A percentile compares a stretch with the other conserved stretches of the same genome.
Evolutionary conservation across 2,329 filamentous ascomycete genomes (phyloP).

Genomic region (Phialocephala subalpina): DNA sequence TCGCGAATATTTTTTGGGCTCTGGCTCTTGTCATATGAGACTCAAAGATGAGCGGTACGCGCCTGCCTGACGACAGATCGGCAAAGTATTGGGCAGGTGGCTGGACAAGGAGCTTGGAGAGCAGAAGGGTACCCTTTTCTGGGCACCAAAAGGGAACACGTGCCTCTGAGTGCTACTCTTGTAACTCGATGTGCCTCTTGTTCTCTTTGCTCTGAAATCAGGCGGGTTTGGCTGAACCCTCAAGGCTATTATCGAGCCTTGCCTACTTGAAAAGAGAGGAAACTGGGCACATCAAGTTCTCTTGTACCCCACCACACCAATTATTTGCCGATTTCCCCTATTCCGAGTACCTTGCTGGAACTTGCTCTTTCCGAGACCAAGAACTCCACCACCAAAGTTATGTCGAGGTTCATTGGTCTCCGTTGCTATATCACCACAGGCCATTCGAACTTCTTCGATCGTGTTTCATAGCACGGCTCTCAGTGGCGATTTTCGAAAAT

Average conservation of each 20-base stretch:
- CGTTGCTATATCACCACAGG: neutral
- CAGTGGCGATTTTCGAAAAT: too few species aligned
- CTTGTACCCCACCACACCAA: conserved; percentile 1
- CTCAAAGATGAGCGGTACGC: neutral
- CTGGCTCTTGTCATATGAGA: neutral
- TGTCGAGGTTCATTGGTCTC: neutral
- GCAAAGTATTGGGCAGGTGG: neutral
- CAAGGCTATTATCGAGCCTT: neutral
- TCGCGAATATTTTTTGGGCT: neutral
- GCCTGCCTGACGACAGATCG: neutral
- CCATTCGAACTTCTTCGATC: too few species aligned
- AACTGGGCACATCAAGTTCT: neutral
- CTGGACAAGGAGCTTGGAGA: neutral
- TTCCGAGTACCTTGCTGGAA: neutral
- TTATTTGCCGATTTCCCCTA: conserved; percentile 9
- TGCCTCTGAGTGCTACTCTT: neutral
- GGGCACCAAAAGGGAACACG: neutral
- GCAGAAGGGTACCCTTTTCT: neutral
- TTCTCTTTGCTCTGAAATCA: neutral
- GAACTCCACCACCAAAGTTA: neutral
- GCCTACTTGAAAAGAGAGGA: neutral
- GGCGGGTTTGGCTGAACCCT: neutral
- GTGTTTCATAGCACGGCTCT: too few species aligned
- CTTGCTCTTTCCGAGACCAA: neutral
- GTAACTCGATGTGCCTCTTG: neutral